These are phyloP conservation scores for Colletotrichum lini DNA, from an alignment of 2,329 filamentous ascomycete species.

Conservation along the genomic window DNA sequence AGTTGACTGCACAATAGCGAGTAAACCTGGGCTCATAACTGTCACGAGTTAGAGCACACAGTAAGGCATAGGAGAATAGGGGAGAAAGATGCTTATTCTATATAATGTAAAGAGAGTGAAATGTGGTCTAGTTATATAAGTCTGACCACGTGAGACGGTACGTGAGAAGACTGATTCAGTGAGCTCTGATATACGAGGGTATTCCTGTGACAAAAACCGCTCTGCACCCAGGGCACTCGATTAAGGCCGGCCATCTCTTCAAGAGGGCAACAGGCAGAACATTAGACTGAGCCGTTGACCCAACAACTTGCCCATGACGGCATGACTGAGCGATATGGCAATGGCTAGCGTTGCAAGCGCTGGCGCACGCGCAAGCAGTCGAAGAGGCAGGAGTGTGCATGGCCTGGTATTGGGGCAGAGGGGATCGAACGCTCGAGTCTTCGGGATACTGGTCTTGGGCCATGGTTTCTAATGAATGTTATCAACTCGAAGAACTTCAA, in stretches of 20 bases:
- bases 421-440: conserved; percentile 21
- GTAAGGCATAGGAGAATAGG: too few relatives aligned
- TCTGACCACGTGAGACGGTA: too few relatives aligned
- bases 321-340: conserved; percentile 13
- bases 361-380: background rate
- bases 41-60: too few relatives aligned
- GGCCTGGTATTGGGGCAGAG: conserved; percentile 27
- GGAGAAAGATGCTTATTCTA: too few relatives aligned
- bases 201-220: too few relatives aligned
- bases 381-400: conserved; percentile 29
- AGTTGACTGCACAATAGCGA: too few relatives aligned
- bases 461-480: conserved; percentile 9
- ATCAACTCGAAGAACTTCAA: too few relatives aligned
- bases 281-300: conserved; percentile 20
- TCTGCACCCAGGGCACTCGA: conserved; percentile 38
- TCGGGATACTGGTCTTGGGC: conserved; percentile 15
- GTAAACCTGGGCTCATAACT: too few relatives aligned
- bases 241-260: conserved; percentile 29
- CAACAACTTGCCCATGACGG: background rate
- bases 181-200: too few relatives aligned
- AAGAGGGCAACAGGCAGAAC: conserved; percentile 36
- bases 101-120: too few relatives aligned
- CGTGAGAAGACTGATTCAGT: too few relatives aligned
- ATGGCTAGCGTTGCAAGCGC: background rate
- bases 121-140: too few relatives aligned